These are phyloP conservation scores for Podaxis carcinomalis DNA, from an alignment of 768 basidiomycete genomes.

Conservation along the genomic window DNA sequence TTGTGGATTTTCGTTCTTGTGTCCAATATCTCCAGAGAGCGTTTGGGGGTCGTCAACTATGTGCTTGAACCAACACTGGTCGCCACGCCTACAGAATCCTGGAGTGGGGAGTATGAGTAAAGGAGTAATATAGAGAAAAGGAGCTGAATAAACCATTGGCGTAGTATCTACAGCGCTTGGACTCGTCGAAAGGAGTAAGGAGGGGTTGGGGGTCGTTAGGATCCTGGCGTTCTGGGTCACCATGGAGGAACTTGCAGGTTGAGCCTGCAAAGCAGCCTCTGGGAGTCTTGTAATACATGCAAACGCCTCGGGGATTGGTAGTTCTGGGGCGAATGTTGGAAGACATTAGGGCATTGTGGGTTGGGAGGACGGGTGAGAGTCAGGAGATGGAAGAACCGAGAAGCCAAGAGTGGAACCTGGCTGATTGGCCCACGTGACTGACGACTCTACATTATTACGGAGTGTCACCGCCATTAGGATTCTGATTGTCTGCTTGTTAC, in stretches of 20 bases:
- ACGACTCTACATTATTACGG: too few species aligned
- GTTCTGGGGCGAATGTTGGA: constrained; percentile 48
- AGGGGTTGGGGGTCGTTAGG: constrained; percentile 29
- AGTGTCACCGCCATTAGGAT: neutral
- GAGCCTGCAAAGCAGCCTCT: constrained; percentile 70
- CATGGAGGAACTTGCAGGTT: constrained; percentile 76
- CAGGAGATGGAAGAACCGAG: constrained; percentile 7
- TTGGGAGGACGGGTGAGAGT: neutral
- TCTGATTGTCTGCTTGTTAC: neutral
- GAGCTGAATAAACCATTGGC: constrained; percentile 37
- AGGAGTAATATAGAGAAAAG: neutral
- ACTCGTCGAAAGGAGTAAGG: constrained; percentile 62
- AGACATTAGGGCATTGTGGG: constrained; percentile 10
- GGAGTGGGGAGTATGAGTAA: constrained; percentile 1
- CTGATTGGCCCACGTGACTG: constrained; percentile 6
- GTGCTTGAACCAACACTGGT: constrained; percentile 75
- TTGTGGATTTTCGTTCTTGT: constrained; percentile 34
- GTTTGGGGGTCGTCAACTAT: constrained; percentile 22
- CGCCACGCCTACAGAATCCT: constrained; percentile 73
- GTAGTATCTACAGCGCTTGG: constrained; percentile 67
- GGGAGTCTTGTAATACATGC: constrained; percentile 57
- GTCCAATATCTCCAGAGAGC: constrained; percentile 14
- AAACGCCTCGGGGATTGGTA: constrained; percentile 67
- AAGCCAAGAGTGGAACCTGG: constrained; percentile 4
- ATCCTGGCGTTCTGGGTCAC: constrained; percentile 24